Evolutionary conservation across 129 eudicot genomes (phyloP).

Genomic region (Mikania micrantha): DNA sequence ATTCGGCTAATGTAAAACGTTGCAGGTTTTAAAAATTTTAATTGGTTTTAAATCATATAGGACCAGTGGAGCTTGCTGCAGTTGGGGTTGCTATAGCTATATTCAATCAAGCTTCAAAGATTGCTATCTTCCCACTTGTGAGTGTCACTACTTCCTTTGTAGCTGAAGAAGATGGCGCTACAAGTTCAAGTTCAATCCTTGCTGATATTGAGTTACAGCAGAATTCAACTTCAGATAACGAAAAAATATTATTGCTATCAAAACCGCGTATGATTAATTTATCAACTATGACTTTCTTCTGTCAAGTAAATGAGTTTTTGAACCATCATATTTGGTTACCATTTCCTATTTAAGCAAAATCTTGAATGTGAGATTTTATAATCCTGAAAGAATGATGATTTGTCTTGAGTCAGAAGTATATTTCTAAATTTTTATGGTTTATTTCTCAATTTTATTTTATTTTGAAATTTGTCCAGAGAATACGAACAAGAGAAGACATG

Average conservation of each 20-base stretch:
- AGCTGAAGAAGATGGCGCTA: constrained; percentile 46
- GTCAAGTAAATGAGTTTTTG: background rate
- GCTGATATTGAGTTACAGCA: constrained; percentile 21
- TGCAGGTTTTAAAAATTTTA: background rate
- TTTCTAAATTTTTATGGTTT: background rate
- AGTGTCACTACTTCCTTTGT: no score
- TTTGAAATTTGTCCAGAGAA: constrained; percentile 9
- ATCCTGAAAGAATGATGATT: background rate
- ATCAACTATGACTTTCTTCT: background rate
- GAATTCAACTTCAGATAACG: constrained; percentile 12
- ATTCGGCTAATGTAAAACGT: background rate
- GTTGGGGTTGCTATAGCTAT: no score
- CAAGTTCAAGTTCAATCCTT: background rate
- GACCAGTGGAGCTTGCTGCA: no score
- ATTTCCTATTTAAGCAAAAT: background rate
- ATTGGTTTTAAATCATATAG: background rate
- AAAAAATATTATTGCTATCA: constrained; percentile 28
- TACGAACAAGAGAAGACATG: constrained; percentile 29
- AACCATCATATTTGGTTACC: background rate
- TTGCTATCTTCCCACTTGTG: no score
- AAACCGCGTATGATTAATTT: constrained; percentile 10
- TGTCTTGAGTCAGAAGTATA: background rate
- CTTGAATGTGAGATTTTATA: background rate
- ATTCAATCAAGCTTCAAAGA: no score
- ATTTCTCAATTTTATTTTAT: background rate